Evolutionary conservation across 2,329 filamentous ascomycete genomes (phyloP).

Genomic region (Dactylonectria macrodidyma): DNA sequence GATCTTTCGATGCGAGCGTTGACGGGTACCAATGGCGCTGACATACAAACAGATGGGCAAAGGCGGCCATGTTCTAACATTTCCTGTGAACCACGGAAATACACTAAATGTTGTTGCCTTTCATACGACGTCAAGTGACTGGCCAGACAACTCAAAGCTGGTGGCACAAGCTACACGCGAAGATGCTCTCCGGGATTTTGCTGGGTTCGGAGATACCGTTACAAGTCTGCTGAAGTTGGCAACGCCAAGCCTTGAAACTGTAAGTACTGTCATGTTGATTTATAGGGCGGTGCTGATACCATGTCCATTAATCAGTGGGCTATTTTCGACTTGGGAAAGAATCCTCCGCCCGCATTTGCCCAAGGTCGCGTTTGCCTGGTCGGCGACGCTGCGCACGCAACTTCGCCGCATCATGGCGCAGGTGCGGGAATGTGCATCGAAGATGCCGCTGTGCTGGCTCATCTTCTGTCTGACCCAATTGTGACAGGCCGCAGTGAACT

Average conservation of each 20-base stretch:
- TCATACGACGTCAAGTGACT: slow-evolving; percentile 51
- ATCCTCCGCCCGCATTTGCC: slow-evolving; percentile 20
- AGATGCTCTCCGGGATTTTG: slow-evolving; percentile 54
- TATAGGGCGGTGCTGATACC: neutral
- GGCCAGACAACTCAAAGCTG: slow-evolving; percentile 42
- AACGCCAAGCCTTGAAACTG: slow-evolving; percentile 44
- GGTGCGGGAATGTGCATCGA: slow-evolving; percentile 28
- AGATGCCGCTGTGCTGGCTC: slow-evolving; percentile 24
- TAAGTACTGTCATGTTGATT: slow-evolving; percentile 17
- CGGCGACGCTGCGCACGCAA: slow-evolving; percentile 30
- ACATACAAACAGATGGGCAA: slow-evolving; percentile 55
- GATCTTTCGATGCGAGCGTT: neutral
- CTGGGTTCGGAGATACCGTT: slow-evolving; percentile 51
- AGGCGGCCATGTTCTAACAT: slow-evolving; percentile 63
- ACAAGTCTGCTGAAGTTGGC: slow-evolving; percentile 50
- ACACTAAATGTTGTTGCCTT: slow-evolving; percentile 70
- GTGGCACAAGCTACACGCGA: slow-evolving; percentile 47
- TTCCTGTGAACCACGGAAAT: slow-evolving; percentile 52
- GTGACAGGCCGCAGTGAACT: slow-evolving; percentile 2
- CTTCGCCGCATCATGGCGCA: slow-evolving; percentile 28
- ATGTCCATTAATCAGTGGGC: slow-evolving; percentile 18
- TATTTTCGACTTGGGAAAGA: slow-evolving; percentile 28
- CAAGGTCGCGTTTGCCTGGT: slow-evolving; percentile 19
- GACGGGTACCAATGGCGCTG: neutral
- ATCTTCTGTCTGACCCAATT: slow-evolving; percentile 6